Evolutionary conservation across 2,329 filamentous ascomycete species (phyloP).

Genomic region (Akanthomyces dipterigenus): DNA sequence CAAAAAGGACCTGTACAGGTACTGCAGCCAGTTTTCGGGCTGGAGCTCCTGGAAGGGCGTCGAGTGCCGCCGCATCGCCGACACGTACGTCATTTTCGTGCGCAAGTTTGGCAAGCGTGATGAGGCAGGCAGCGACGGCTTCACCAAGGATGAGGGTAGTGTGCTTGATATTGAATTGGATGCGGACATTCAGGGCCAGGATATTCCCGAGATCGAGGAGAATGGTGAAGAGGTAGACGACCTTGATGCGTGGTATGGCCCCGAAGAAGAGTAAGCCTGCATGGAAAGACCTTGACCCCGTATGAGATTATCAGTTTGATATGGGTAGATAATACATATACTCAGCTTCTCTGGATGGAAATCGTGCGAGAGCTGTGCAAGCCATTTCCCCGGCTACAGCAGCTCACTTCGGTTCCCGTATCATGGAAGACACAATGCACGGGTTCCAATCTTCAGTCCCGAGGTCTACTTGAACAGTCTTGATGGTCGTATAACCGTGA

Average conservation of each 20-base stretch:
- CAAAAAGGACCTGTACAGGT: slow-evolving; percentile 24
- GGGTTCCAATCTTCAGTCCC: background rate
- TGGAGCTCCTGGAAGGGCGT: slow-evolving; percentile 9
- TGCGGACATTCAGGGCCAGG: background rate
- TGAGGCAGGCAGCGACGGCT: background rate
- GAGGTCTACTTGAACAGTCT: background rate
- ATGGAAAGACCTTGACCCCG: no score
- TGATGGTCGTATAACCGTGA: background rate
- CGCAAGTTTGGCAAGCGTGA: slow-evolving; percentile 15
- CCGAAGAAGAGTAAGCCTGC: background rate
- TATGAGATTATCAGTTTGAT: background rate
- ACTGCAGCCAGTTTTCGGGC: slow-evolving; percentile 14
- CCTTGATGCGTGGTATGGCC: background rate
- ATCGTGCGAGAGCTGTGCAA: background rate
- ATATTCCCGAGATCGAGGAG: background rate
- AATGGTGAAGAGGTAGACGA: slow-evolving; percentile 10
- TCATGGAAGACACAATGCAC: background rate
- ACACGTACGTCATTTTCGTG: slow-evolving; percentile 18
- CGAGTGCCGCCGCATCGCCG: slow-evolving; percentile 15
- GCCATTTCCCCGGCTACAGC: background rate
- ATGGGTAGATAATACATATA: background rate
- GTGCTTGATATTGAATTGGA: slow-evolving; percentile 6
- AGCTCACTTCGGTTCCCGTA: background rate
- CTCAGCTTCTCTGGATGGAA: background rate
- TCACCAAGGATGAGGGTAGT: background rate